A percentile compares a stretch with the other conserved stretches of the same genome.
phyloP scores from a whole-genome alignment of 257 asterid genomes.

The Solanum pinnatisectum region DNA sequence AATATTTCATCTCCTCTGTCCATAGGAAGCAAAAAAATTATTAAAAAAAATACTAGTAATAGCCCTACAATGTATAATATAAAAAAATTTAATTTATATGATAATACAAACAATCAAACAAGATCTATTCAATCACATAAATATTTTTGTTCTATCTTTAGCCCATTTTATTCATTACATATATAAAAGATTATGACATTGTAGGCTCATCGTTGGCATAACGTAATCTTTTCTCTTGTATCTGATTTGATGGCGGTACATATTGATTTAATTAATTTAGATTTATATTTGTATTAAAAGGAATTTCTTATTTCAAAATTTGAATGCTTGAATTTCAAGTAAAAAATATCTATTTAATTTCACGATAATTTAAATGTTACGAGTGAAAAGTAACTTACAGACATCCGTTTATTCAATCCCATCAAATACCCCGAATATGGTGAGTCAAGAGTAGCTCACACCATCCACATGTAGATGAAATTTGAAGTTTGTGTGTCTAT shows the following conservation, averaged over 20 bases:
- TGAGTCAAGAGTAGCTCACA: too few species aligned
- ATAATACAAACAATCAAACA: not conserved
- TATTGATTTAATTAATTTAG: not conserved
- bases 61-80: not conserved
- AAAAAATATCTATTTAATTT: not conserved
- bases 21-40: not conserved
- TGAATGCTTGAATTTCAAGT: fast-evolving
- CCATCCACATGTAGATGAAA: not conserved
- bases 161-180: not conserved
- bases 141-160: not conserved
- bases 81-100: not conserved
- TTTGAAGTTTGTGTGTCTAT: fast-evolving
- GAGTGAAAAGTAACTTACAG: too few species aligned
- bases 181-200: not conserved
- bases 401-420: fast-evolving
- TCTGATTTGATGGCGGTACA: fast-evolving
- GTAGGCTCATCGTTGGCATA: not conserved
- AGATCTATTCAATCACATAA: not conserved
- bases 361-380: fast-evolving
- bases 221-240: not conserved
- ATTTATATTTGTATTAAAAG: fast-evolving
- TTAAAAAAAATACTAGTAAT: not conserved
- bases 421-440: too few species aligned
- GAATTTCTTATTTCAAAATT: not conserved
- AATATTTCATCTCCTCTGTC: not conserved